Evolutionary conservation across 495 filamentous ascomycete species (phyloP), one percentile per base, ranked within the genome.

Genomic region (Podospora anserina): DNA sequence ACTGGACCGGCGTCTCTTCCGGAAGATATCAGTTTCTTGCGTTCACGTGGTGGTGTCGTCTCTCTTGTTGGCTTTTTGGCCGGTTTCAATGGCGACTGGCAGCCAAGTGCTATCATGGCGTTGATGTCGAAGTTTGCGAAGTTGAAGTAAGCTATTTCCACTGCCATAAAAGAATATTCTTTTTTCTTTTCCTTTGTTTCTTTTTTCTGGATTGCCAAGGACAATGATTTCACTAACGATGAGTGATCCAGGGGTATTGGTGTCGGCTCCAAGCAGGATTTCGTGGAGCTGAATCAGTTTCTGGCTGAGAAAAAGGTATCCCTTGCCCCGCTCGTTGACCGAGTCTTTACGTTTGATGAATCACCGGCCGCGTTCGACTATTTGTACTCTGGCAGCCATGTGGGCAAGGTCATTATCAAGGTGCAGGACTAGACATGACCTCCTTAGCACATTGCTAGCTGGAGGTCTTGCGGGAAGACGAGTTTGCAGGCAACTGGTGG

Each of bases 401-500:
- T 84, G 70, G 82, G 82, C 57, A 84, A 84, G 78, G 78, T 84
- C 57, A 76, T 83, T 27, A 74, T 84, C 54, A 77, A 73, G 68
- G 65, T 81, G 39, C 65, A 67, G 44, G 65, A 67, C 58, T 67
- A 58, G 56, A 27, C 23, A 23, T 23, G 23, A 23, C 23, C 23
- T 23, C 23, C 23, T 23, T 90, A 13, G 85, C 84, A 15, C 28
- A 82, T 28, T 85, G 83, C 66, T 91, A 86, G 81, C 62, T 73
- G 23, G 83, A 87, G 68, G 85, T 90, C 16, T 79, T 91, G 67
- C 30, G 68, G 56, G 86, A 91, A 64, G 61, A 69, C 0, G 88
- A 91, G 71, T 91, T 90, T 73, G 30, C 64, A 15, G 87, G 86
- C 4, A 81, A 84, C 1, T 86, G 84, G 84, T 88, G 82, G 82